phyloP scores from a whole-genome alignment of 148 eudicot species.

The Nepenthes gracilis region DNA sequence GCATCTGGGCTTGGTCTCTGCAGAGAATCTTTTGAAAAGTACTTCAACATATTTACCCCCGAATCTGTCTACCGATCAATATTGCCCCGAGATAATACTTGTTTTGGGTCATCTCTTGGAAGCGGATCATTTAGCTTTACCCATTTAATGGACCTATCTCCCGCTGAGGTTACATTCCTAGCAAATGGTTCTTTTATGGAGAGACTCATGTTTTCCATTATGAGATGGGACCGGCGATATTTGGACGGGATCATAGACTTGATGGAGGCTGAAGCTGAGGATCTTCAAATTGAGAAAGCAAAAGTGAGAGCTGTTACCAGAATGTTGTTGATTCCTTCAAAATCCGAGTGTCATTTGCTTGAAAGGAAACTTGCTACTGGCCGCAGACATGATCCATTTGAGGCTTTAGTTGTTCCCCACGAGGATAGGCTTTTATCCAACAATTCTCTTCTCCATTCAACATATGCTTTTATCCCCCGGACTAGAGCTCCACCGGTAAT shows the following conservation, averaged over 20 bases:
- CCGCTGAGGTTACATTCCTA: conserved; percentile 62
- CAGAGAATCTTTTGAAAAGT: conserved; percentile 47
- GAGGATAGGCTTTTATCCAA: conserved; percentile 79
- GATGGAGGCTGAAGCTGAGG: conserved; percentile 41
- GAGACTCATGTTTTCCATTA: conserved; percentile 60
- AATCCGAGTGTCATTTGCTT: conserved; percentile 31
- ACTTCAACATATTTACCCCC: conserved; percentile 71
- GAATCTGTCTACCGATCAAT: conserved; percentile 43
- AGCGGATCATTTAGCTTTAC: conserved; percentile 77
- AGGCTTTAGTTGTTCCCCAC: conserved; percentile 65
- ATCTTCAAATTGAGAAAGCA: conserved; percentile 41
- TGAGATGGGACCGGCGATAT: conserved; percentile 39
- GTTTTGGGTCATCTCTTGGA: conserved; percentile 15
- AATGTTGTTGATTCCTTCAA: conserved; percentile 77
- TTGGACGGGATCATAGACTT: conserved; percentile 45
- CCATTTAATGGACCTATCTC: conserved; percentile 72
- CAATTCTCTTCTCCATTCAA: conserved; percentile 62
- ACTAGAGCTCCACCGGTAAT: conserved; percentile 91
- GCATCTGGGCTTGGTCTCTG: conserved; percentile 31
- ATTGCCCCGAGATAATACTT: conserved; percentile 22
- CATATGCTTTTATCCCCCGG: conserved; percentile 71
- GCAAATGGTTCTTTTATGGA: conserved; percentile 70
- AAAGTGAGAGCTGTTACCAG: conserved; percentile 84
- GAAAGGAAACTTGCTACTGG: conserved; percentile 55
- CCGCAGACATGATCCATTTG: conserved; percentile 57